Conservation (phyloP, 164 flowering plant genomes). For the Umbilicus rupestris region DNA sequence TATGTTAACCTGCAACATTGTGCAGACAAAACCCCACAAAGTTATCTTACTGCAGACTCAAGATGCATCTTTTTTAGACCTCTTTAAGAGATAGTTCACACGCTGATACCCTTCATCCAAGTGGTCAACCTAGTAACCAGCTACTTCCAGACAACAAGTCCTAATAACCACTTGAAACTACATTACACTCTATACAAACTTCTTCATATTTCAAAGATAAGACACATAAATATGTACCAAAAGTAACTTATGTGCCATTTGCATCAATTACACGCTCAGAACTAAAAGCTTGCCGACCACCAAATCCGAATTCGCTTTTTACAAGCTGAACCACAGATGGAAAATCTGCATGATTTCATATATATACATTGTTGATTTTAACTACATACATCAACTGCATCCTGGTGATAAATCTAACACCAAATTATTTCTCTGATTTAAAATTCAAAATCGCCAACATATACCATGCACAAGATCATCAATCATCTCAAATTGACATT, state of each 20-base stretch:
- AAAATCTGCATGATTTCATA: too few species aligned
- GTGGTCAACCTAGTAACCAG: background rate
- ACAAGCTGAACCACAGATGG: background rate
- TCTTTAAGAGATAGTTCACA: background rate
- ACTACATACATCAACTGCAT: background rate
- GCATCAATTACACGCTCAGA: too few species aligned
- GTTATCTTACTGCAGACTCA: background rate
- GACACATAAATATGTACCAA: background rate
- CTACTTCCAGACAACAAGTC: background rate
- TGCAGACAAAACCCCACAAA: background rate
- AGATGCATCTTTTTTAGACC: background rate
- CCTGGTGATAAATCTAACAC: background rate
- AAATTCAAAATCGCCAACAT: too few species aligned
- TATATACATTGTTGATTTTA: background rate
- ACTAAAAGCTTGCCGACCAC: too few species aligned
- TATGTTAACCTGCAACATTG: slow-evolving; percentile 68
- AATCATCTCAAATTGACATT: background rate
- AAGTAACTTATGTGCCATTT: too few species aligned
- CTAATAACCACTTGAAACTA: background rate
- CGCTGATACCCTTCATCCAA: background rate
- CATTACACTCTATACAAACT: background rate
- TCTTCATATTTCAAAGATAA: background rate
- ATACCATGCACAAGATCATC: too few species aligned
- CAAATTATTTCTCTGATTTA: background rate
- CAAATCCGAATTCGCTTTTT: background rate